Evolutionary conservation across 352 stramenopile genomes (phyloP).

Genomic region (Pseudoperonospora humuli): DNA sequence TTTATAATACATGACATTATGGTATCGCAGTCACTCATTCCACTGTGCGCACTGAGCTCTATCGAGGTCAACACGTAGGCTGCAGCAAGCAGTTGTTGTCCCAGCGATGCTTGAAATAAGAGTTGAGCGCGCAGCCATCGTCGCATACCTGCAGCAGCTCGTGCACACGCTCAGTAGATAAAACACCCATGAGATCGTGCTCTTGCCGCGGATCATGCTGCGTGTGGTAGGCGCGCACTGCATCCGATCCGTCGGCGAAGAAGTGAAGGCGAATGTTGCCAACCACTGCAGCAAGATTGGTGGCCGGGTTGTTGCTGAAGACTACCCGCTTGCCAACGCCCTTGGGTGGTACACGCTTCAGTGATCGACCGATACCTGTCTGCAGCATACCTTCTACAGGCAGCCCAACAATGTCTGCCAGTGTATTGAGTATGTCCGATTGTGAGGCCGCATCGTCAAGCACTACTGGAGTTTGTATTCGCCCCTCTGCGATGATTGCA

Average conservation of each 20-base stretch:
- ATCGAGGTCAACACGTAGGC: too few species aligned
- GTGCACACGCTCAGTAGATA: too few species aligned
- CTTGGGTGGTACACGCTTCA: slow-evolving; percentile 40
- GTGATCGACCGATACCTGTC: slow-evolving; percentile 43
- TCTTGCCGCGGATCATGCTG: slow-evolving; percentile 32
- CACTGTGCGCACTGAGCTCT: too few species aligned
- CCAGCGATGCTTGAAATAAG: slow-evolving; percentile 48
- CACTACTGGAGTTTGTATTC: slow-evolving; percentile 31
- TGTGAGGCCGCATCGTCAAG: slow-evolving; percentile 39
- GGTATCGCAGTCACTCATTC: too few species aligned
- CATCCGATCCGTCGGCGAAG: slow-evolving; percentile 38
- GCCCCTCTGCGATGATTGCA: slow-evolving; percentile 48
- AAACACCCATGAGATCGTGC: too few species aligned
- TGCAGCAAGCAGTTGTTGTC: slow-evolving; percentile 38
- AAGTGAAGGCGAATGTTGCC: slow-evolving; percentile 51
- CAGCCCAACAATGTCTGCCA: slow-evolving; percentile 58
- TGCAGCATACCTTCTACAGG: slow-evolving; percentile 44
- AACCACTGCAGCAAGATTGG: slow-evolving; percentile 50
- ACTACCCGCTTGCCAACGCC: slow-evolving; percentile 31
- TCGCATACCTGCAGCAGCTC: slow-evolving; percentile 33
- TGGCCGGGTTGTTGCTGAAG: slow-evolving; percentile 49
- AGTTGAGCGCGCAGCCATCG: slow-evolving; percentile 31
- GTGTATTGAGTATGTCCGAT: slow-evolving; percentile 56
- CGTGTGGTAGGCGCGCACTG: slow-evolving; percentile 42
- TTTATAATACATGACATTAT: too few species aligned